A percentile compares a stretch with the other conserved stretches of the same genome.
These are phyloP conservation scores for Piloderma croceum DNA, from an alignment of 768 basidiomycete species.

Conservation along the genomic window DNA sequence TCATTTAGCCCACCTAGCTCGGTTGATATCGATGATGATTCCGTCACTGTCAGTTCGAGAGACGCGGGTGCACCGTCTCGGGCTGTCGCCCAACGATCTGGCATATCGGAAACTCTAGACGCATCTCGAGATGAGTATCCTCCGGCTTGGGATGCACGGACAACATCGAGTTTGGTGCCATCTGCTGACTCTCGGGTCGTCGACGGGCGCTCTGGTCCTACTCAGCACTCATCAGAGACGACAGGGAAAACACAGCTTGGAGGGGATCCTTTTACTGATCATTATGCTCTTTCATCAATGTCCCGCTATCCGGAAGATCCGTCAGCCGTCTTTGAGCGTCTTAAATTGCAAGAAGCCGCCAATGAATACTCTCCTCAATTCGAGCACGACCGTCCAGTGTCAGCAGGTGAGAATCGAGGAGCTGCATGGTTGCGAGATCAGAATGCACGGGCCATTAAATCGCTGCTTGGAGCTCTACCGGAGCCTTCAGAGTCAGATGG, in stretches of 20 bases:
- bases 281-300: conserved; percentile 17
- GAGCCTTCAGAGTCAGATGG: conserved; percentile 56
- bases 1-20: conserved; percentile 38
- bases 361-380: conserved; percentile 16
- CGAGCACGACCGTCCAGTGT: conserved; percentile 35
- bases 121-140: too few species aligned
- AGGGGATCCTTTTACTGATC: conserved; percentile 25
- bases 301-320: conserved; percentile 37
- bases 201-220: background rate
- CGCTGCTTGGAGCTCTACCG: conserved; percentile 51
- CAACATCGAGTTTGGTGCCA: background rate
- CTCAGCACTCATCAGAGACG: background rate
- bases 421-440: conserved; percentile 83
- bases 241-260: background rate
- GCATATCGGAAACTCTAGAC: too few species aligned
- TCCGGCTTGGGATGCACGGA: background rate
- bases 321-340: conserved; percentile 48
- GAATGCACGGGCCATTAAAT: conserved; percentile 56
- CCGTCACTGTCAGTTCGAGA: conserved; percentile 69
- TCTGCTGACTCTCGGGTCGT: background rate
- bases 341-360: conserved; percentile 43
- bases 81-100: too few species aligned
- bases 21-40: conserved; percentile 60
- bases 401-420: conserved; percentile 59
- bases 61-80: conserved; percentile 35